Evolutionary conservation across 2,329 filamentous ascomycete species (phyloP), one percentile per base, ranked within the genome.

Genomic region (Hymenoscyphus repandus): DNA sequence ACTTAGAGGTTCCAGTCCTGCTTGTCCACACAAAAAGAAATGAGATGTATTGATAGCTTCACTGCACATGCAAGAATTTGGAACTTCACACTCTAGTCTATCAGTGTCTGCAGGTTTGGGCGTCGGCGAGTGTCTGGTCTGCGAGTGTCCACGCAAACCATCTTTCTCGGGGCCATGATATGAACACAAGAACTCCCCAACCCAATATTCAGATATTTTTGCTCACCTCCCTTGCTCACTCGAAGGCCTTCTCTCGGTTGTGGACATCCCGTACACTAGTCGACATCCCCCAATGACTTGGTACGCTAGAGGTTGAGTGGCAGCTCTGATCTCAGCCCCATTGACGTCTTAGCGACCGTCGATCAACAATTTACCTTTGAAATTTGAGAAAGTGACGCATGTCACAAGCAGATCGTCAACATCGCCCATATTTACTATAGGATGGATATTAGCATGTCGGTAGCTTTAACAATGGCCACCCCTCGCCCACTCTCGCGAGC

Each of bases 401-500:
- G 34, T 38, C 34, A 45, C 27, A n/a, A n/a, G 13, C 15, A 38
- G 30, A 34, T n/a, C 40, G 22, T 5, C 40, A 30, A 30, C 12
- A 30, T 22, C 11, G n/a, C n/a, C 5, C 10, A 40, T 17, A 17
- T 5, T n/a, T 40, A 7, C 38, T 40, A 11, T 5, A 40, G 11
- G 5, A 55, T 57, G 53, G 54, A 61, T 45, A 58, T 58, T 30
- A 56, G 50, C 37, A 48, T 56, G 31, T 52, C 54, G 17, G 42
- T 57, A 33, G 57, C 58, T 20, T 27, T 60, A 42, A 53, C 51
- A 30, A 55, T 62, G 54, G 54, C 56, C 32, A 48, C 52, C 13
- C 20, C 50, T 7, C 51, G 45, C 33, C 45, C 40, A 27, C 49
- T 49, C 20, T 45, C 48, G 15, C 45, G 46, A 50, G 47, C 22